phyloP scores from a whole-genome alignment of 202 grass and related monocot species.

The Zoysia matrella region DNA sequence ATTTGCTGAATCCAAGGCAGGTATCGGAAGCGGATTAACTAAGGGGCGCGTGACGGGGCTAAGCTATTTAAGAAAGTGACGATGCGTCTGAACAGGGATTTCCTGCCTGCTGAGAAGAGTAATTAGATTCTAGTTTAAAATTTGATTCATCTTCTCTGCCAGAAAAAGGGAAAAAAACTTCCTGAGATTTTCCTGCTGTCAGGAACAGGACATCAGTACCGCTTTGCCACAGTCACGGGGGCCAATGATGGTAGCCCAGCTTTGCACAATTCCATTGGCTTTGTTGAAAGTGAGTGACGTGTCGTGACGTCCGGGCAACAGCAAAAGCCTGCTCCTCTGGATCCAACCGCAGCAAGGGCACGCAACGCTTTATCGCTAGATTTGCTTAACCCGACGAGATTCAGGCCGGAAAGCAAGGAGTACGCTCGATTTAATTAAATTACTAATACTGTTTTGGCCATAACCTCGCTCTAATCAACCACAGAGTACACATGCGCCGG shows the following conservation, averaged over 20 bases:
- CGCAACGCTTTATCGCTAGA: not conserved
- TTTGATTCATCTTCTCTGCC: no score
- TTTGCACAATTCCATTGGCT: not conserved
- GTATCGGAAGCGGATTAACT: not conserved
- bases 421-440: no score
- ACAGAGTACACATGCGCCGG: not conserved
- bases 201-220: no score
- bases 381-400: not conserved
- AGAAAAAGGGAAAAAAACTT: no score
- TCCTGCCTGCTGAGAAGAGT: not conserved
- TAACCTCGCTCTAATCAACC: not conserved
- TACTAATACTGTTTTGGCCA: conserved; percentile 17
- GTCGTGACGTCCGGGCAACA: not conserved
- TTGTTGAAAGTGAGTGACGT: not conserved
- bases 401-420: not conserved
- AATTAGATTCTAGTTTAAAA: no score
- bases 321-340: not conserved
- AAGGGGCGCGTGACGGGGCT: not conserved
- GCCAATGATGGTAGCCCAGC: not conserved
- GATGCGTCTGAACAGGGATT: not conserved
- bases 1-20: not conserved
- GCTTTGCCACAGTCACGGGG: not conserved
- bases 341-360: not conserved
- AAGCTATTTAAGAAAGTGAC: not conserved
- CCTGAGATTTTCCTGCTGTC: no score